phyloP scores from a whole-genome alignment of 192 early-diverging fungal genomes.

The Lobosporangium transversale region DNA sequence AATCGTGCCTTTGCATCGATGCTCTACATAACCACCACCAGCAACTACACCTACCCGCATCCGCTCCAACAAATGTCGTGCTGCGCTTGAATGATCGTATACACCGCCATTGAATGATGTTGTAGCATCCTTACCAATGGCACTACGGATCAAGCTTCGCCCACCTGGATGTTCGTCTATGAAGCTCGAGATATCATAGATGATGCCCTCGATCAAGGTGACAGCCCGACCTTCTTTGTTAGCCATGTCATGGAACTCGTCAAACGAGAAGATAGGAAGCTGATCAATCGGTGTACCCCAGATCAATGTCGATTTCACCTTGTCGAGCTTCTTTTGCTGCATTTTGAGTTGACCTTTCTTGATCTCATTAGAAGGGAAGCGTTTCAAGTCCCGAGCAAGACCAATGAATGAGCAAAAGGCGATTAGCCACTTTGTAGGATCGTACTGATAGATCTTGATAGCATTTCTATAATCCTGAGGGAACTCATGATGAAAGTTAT shows the following conservation, averaged over 20 bases:
- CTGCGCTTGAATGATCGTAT: constrained; percentile 91
- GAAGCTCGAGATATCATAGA: constrained; percentile 87
- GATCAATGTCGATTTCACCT: constrained; percentile 67
- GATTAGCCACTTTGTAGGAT: constrained; percentile 92
- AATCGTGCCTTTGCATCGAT: no score
- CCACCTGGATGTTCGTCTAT: constrained; percentile 92
- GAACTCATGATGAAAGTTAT: constrained; percentile 93
- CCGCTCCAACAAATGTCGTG: constrained; percentile 81
- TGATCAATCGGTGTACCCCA: constrained; percentile 80
- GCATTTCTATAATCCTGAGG: constrained; percentile 90
- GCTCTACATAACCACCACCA: constrained; percentile 51
- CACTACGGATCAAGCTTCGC: constrained; percentile 70
- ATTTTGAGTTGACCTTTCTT: constrained; percentile 83
- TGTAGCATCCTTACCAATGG: constrained; percentile 88
- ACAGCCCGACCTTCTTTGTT: constrained; percentile 74
- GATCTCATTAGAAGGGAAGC: constrained; percentile 85
- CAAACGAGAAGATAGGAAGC: constrained; percentile 75
- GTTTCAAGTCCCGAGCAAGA: constrained; percentile 79
- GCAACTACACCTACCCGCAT: constrained; percentile 72
- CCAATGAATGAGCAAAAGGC: constrained; percentile 66
- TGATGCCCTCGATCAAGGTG: constrained; percentile 84
- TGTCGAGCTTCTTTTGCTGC: constrained; percentile 83
- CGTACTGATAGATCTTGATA: constrained; percentile 82
- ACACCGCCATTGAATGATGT: constrained; percentile 89
- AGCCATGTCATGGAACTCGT: constrained; percentile 66